Percentiles rank a stretch among this genome's conserved stretches.
phyloP scores from a whole-genome alignment of 305 asterid species.

The Withania somnifera region DNA sequence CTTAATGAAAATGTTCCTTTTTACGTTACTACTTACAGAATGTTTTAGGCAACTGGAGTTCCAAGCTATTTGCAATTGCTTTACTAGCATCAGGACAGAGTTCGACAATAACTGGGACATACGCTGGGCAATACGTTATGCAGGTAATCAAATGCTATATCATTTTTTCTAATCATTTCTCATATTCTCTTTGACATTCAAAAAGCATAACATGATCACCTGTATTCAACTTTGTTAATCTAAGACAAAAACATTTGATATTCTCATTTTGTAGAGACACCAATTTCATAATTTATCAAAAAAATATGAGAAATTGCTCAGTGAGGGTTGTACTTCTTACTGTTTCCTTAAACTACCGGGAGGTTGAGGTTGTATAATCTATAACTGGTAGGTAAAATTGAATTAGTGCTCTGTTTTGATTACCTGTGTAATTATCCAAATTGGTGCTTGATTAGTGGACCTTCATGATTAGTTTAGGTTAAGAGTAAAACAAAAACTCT shows the following conservation, averaged over 20 bases:
- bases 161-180: not conserved
- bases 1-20: not conserved
- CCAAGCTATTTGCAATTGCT: constrained; percentile 89
- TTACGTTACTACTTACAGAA: constrained; percentile 28
- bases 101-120: constrained; percentile 94
- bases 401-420: not conserved
- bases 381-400: not conserved
- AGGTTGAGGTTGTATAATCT: not conserved
- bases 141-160: constrained; percentile 37
- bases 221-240: not conserved
- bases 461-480: not conserved
- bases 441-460: not conserved
- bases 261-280: not conserved
- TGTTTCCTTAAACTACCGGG: not conserved
- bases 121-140: constrained; percentile 96
- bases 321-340: not conserved
- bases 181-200: not conserved
- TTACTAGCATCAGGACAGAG: constrained; percentile 97
- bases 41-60: constrained; percentile 87
- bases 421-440: not conserved
- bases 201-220: not conserved
- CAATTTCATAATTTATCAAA: not conserved
- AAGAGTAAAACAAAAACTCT: not conserved
- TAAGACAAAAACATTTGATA: not conserved
- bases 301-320: not conserved